Base-by-base conservation (phyloP, 179 eudicot species). In the Beta macrorhiza region DNA sequence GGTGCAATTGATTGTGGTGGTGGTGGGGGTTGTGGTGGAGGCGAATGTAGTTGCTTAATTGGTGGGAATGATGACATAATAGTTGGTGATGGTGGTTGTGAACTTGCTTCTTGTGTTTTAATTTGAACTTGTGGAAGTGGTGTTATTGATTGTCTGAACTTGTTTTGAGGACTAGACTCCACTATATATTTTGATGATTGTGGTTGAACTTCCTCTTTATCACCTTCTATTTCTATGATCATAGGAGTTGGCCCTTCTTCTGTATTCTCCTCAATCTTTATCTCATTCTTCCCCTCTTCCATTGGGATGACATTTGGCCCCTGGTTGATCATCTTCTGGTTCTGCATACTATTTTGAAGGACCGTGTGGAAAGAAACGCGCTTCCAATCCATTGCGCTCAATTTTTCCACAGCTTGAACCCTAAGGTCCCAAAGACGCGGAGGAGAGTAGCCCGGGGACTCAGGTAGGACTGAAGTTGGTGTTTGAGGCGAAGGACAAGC, bases 381-480 rank as follows among this genome's bases (percentile, higher is more conserved):
- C 87, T 94, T 96, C 78, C 92, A 77, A 49, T 92, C 97, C 83
- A 94, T 89, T 7, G 97, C 94, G 58, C 87, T 92, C 56, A 94
- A 81, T 80, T 88, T 91, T 58, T 89, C 93, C 17, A 94, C 83
- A 53, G 97, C 90, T 84, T 90, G 93, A 82, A 86, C 89, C 84
- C 98, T 90, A 11, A 94, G 87, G 61, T 88, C 89, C 84, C 89
- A 79, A 19, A 96, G 91, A 65, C 84, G 86, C 5, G 97, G 92
- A 10, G 94, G 88, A 44, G 89, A 89, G 81, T 85, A 90, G 62
- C 81, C 86, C 51, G 86, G 88, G 61, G 83, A 83, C 76, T 84
- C 89, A 0, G 91, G 88, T 59, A 96, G 92, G 58, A 94, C 97
- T 45, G 98, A 96, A 67, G 97, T 94, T 25, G 99, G 98, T 44